Base-by-base conservation (phyloP, 768 basidiomycete genomes). In the Lepiota venenata region DNA sequence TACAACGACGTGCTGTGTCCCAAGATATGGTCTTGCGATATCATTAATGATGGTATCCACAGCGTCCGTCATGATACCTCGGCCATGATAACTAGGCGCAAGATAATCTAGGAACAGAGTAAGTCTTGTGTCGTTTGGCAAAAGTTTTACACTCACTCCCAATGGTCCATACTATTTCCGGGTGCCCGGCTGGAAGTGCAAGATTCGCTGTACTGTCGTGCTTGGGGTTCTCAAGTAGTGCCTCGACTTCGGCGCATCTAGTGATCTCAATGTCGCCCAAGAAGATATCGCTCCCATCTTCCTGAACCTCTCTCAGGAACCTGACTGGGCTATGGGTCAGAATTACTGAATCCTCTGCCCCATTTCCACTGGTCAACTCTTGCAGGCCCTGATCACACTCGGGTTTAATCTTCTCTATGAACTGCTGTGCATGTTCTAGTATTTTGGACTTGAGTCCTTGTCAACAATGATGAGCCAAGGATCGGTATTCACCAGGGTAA, bases 21-120 rank as follows among this genome's bases (percentile, higher is more conserved):
- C 74, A 85, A 89, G 86, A 38, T 81, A 72, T 1, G 84, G 84
- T 32, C 86, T 71, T 40, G 72, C 79, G 85, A 86, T 88, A 14
- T 73, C 61, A 16, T 76, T 61, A 20, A 88, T 42, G 14, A 91
- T 46, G 4, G 75, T 77, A 10, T 69, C 69, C 36, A 88, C 55
- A 0, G 77, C 85, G 15, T 78, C 81, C 22, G 78, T 77, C 88
- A 88, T 88, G 59, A 90, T 87, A 3, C 69, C 68, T 47, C 56
- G 56, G 11, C 65, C 61, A 47, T 67, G 66, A 47, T 66, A 60
- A 12, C 61, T 63, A 3, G 64, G 56, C 12, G 61, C 59, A 32
- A 70, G 60, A 44, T 55, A 69, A 50, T 66, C 69, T 69, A 27
- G 1, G 21, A 20, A n/a, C 39, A n/a, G 11, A 4, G 32, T 18